Base-by-base conservation (phyloP, 192 early-diverging fungal species). In the Allomyces macrogynus region DNA sequence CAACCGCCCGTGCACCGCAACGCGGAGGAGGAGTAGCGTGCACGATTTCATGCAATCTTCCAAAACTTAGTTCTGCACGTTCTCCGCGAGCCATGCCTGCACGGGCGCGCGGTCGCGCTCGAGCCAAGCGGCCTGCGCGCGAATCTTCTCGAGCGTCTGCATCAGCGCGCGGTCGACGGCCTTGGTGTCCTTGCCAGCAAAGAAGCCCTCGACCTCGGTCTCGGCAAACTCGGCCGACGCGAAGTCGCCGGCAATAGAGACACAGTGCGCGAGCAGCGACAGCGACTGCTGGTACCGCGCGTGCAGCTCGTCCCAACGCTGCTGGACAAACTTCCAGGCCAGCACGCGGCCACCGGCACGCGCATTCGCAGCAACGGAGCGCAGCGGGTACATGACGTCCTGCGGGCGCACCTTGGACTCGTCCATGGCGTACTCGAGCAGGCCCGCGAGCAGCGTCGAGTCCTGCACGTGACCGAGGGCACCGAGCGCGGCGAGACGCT, bases 111-210 rank as follows among this genome's bases (percentile, higher is more conserved):
- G 49, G 16, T 57, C 49, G 49, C 49, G 49, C 16, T 14, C 20
- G 49, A 57, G 49, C 49, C 49, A 57, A 5, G 66, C 66, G 18
- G 67, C 44, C 61, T 70, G 61, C 42, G 80, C 75, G 40, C 81
- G 75, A 66, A 84, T 78, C 62, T 75, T 77, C 70, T 90, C 88
- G 54, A 90, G 69, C 27, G 80, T 80, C 78, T 90, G 88, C 61
- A 82, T 80, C 61, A 90, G 69, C 18, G 86, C 78, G 32, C 79
- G 73, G 66, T 78, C 74, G 72, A 77, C 75, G 65, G 76, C 76
- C 64, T 66, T 72, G 18, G 74, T 75, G 68, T 82, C 76, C 66
- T 76, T 74, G 27, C 65, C 75, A 1, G 72, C 72, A 64, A 83
- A 78, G 68, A 77, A 85, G 24, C 24, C 63, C 43, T 32, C 27